Conservation (phyloP, 2,329 filamentous ascomycete genomes). For the Teratosphaeria pseudoeucalypti region DNA sequence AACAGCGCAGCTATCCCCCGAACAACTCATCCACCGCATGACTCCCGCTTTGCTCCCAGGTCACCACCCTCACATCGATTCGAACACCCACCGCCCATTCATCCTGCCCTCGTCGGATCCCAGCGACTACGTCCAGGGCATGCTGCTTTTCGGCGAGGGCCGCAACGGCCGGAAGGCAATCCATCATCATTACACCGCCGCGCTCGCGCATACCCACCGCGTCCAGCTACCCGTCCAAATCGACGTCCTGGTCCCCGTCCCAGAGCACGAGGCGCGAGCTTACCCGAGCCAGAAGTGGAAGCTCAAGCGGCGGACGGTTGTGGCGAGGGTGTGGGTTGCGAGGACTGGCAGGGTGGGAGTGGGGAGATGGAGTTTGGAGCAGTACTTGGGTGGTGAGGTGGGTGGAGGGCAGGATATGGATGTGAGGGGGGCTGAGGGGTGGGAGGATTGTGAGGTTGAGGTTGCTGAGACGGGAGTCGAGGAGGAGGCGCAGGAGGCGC, state of each 20-base stretch:
- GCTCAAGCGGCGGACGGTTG: conserved; percentile 8
- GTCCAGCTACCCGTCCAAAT: conserved; percentile 12
- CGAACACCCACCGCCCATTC: conserved; percentile 10
- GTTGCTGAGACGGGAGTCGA: conserved; percentile 7
- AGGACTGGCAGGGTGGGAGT: conserved; percentile 1
- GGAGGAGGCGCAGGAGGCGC: conserved; percentile 6
- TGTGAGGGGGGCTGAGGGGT: not conserved
- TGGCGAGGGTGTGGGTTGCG: conserved; percentile 12
- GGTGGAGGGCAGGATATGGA: not conserved
- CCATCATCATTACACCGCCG: conserved; percentile 14
- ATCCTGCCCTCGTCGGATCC: conserved; percentile 11
- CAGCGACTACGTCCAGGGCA: conserved; percentile 16
- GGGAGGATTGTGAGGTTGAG: conserved; percentile 6
- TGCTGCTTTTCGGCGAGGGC: conserved; percentile 19
- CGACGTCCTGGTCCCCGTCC: conserved; percentile 10
- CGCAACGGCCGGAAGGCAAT: conserved; percentile 11
- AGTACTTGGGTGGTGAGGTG: conserved; percentile 10
- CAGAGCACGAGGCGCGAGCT: not conserved
- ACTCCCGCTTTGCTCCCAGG: conserved; percentile 19
- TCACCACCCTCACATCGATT: conserved; percentile 12
- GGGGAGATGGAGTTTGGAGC: conserved; percentile 14
- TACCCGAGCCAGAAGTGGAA: conserved; percentile 4
- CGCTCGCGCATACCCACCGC: conserved; percentile 5
- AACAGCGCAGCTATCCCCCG: not conserved
- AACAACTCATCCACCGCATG: conserved; percentile 13